A percentile compares a stretch with the other conserved stretches of the same genome.
Evolutionary conservation across 352 stramenopile species (phyloP).

Genomic region (Nothophytophthora sp.): DNA sequence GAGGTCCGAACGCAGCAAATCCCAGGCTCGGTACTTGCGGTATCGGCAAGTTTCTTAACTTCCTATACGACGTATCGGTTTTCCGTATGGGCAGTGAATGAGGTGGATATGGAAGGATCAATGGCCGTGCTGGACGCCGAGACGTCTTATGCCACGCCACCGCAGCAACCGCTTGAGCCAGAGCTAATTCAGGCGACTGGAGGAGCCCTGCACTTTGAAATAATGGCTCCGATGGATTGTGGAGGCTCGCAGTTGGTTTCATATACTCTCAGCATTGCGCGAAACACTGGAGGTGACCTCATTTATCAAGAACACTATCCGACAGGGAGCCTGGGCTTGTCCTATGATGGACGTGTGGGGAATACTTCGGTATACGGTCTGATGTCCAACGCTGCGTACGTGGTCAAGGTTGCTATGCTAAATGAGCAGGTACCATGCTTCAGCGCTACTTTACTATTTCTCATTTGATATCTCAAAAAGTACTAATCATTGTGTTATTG

Average conservation of each 20-base stretch:
- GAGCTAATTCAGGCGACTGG: slow-evolving; percentile 38
- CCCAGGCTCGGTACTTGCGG: slow-evolving; percentile 1
- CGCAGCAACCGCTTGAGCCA: slow-evolving; percentile 24
- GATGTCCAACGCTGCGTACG: slow-evolving; percentile 36
- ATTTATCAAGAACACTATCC: slow-evolving; percentile 16
- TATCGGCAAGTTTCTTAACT: slow-evolving; percentile 23
- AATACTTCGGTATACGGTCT: slow-evolving; percentile 34
- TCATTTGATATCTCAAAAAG: neutral
- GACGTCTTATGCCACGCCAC: slow-evolving; percentile 15
- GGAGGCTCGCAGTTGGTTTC: slow-evolving; percentile 27
- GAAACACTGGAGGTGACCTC: slow-evolving; percentile 10
- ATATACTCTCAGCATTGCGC: slow-evolving; percentile 38
- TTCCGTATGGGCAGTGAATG: slow-evolving; percentile 28
- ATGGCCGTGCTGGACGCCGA: neutral
- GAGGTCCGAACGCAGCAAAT: slow-evolving; percentile 9
- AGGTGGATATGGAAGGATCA: slow-evolving; percentile 12
- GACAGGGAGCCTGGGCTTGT: neutral
- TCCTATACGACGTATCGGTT: slow-evolving; percentile 32
- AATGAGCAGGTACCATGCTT: slow-evolving; percentile 16
- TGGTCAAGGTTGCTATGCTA: slow-evolving; percentile 20
- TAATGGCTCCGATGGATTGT: slow-evolving; percentile 39
- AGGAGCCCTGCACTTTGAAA: slow-evolving; percentile 38
- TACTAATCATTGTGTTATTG: slow-evolving; percentile 6
- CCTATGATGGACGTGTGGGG: slow-evolving; percentile 11
- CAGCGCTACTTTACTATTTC: too few relatives aligned